These are phyloP conservation scores for Paramecium bursaria DNA, from an alignment of 73 alveolate genomes.

Conservation along the genomic window DNA sequence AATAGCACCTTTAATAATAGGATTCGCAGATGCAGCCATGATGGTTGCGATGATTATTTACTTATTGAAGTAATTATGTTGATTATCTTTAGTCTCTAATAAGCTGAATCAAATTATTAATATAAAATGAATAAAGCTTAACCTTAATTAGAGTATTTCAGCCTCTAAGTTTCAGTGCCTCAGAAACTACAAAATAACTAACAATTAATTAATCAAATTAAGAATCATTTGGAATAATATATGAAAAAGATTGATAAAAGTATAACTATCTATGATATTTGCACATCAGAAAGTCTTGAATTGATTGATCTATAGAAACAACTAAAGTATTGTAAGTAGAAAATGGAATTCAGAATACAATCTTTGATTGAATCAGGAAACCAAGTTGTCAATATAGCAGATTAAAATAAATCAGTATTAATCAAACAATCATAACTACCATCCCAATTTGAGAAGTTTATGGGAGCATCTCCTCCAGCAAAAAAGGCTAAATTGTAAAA, in stretches of 20 bases:
- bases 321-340: not conserved
- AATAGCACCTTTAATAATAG: not conserved
- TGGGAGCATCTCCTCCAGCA: too few relatives aligned
- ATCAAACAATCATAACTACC: too few relatives aligned
- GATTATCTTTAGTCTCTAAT: not conserved
- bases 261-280: slow-evolving; percentile 2
- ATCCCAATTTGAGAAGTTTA: too few relatives aligned
- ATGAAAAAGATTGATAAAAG: not conserved
- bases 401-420: too few relatives aligned
- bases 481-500: too few relatives aligned
- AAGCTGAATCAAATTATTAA: not conserved
- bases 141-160: slow-evolving; percentile 8
- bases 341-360: not conserved
- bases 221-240: not conserved
- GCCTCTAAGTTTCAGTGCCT: not conserved
- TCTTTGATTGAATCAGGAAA: too few relatives aligned
- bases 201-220: not conserved
- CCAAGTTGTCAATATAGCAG: too few relatives aligned
- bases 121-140: not conserved
- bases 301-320: not conserved
- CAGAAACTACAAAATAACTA: not conserved
- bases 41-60: not conserved
- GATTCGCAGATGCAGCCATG: slow-evolving; percentile 19
- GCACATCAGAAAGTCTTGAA: slow-evolving; percentile 10
- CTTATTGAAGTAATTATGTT: not conserved